Evolutionary conservation across 2,329 filamentous ascomycete species (phyloP), one percentile per base, ranked within the genome.

Genomic region (Triangularia setosa): DNA sequence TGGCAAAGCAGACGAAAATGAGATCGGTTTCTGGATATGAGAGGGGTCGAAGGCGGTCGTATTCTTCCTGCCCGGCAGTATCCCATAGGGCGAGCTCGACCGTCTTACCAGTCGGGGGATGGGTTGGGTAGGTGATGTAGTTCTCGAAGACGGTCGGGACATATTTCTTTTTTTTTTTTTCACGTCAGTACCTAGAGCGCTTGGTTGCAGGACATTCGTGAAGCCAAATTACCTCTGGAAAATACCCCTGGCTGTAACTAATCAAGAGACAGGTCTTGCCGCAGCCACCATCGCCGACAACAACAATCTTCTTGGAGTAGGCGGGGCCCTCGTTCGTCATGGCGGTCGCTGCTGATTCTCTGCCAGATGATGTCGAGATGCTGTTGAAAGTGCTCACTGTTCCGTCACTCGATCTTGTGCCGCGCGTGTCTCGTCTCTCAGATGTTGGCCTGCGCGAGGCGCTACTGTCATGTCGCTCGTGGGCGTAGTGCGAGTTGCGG

Each of bases 101-200:
- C 64, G 90, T 93, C 84, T 97, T 98, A 74, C 94, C 93, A 12
- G 90, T 91, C 54, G 88, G 87, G 69, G 88, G 87, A 79, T 99
- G 95, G 65, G 89, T 90, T 64, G 94, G 96, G 78, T 97, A 94
- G 62, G 95, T 97, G 80, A 99, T 98, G 86, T 99, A 99, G 83
- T 99, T 99, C 76, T 99, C 95, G 77, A 99, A 99, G 60, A 99
- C 95, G 1, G 95, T 99, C 3, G 95, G 95, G 48, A 99, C 95
- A 74, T 99, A 99, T 98, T 97, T 98, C 95, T 99, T 73, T 44
- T 58, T 58, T 23, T 53, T 59, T 48, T 33, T 33, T 56, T 25
- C 52, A 7, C 5, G 40, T 48, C 8, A 48, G 40, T 9, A 48
- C 21, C 3, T 11, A 9, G 40, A 18, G 40, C 40, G 40, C 18